These are phyloP conservation scores for Akebia trifoliata DNA, from an alignment of 164 flowering plant genomes.

Conservation along the genomic window DNA sequence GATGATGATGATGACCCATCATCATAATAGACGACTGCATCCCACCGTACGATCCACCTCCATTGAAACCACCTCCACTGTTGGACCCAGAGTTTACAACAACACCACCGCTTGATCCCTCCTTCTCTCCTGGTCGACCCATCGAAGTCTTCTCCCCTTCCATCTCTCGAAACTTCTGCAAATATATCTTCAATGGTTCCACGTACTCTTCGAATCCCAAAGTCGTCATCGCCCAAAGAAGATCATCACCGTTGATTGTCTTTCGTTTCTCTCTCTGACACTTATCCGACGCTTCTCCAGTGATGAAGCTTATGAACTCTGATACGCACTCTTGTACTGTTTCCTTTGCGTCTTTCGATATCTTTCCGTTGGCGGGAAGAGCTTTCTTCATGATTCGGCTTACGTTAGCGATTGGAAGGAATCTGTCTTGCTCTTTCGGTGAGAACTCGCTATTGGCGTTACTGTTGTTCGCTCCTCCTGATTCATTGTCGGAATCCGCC, in stretches of 20 bases:
- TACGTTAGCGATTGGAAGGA: constrained; percentile 51
- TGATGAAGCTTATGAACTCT: constrained; percentile 56
- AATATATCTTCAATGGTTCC: constrained; percentile 39
- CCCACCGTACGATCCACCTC: constrained; percentile 14
- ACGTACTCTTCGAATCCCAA: constrained; percentile 54
- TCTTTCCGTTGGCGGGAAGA: constrained; percentile 53
- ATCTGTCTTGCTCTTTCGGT: constrained; percentile 43
- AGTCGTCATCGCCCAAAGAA: constrained; percentile 62
- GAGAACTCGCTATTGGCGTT: constrained; percentile 31
- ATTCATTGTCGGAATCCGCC: constrained; percentile 58
- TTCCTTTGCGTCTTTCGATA: constrained; percentile 56
- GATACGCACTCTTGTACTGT: constrained; percentile 63
- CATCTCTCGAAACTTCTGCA: constrained; percentile 45
- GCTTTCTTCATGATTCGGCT: constrained; percentile 57
- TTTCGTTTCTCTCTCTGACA: constrained; percentile 58
- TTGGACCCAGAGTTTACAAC: constrained; percentile 9
- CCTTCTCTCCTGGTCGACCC: constrained; percentile 23
- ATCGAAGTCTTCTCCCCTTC: constrained; percentile 41
- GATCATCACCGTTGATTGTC: constrained; percentile 61
- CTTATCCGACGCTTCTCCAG: constrained; percentile 58
- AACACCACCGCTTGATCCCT: constrained; percentile 12
- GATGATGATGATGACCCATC: constrained; percentile 29
- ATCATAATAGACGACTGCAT: constrained; percentile 22
- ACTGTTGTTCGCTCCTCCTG: constrained; percentile 31
- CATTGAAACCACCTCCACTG: constrained; percentile 5